These are phyloP conservation scores for Jamesozyma rosinii DNA, from an alignment of 805 yeast species.

Conservation along the genomic window DNA sequence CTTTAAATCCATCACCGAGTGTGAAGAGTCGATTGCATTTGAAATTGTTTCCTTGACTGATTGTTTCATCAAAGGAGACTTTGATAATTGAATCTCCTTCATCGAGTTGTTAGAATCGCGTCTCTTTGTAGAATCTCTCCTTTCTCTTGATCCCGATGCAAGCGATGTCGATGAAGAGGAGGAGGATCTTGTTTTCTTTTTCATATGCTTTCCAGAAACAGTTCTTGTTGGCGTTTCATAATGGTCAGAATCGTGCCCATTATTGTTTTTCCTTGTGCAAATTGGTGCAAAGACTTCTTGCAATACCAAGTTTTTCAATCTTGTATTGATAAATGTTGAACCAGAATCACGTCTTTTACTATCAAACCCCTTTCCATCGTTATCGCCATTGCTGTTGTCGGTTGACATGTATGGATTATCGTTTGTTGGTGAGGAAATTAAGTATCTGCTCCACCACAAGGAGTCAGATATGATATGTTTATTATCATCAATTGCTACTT, in stretches of 20 bases:
- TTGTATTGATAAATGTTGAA: constrained; percentile 61
- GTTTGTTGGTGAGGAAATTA: constrained; percentile 34
- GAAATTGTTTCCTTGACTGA: constrained; percentile 20
- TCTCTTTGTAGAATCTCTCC: constrained; percentile 5
- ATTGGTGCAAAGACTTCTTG: constrained; percentile 53
- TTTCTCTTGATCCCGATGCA: not conserved
- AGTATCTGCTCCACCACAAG: constrained; percentile 59
- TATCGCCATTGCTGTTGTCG: not conserved
- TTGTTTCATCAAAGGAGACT: constrained; percentile 19
- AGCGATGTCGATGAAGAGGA: constrained; percentile 10
- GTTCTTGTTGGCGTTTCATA: constrained; percentile 9
- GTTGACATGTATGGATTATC: constrained; percentile 12
- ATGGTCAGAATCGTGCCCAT: not conserved
- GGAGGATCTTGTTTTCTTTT: constrained; percentile 9
- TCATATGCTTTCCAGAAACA: constrained; percentile 7
- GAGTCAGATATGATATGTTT: constrained; percentile 84
- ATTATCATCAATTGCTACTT: constrained; percentile 86
- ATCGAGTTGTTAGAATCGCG: constrained; percentile 18
- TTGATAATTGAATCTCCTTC: constrained; percentile 6
- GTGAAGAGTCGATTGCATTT: constrained; percentile 21
- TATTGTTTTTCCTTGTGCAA: constrained; percentile 6
- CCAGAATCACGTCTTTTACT: constrained; percentile 19
- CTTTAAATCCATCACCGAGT: constrained; percentile 27
- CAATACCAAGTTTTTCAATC: constrained; percentile 59
- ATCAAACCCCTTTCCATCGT: not conserved